Evolutionary conservation across 2,329 filamentous ascomycete species (phyloP).

Genomic region (Fusarium haematococcum): DNA sequence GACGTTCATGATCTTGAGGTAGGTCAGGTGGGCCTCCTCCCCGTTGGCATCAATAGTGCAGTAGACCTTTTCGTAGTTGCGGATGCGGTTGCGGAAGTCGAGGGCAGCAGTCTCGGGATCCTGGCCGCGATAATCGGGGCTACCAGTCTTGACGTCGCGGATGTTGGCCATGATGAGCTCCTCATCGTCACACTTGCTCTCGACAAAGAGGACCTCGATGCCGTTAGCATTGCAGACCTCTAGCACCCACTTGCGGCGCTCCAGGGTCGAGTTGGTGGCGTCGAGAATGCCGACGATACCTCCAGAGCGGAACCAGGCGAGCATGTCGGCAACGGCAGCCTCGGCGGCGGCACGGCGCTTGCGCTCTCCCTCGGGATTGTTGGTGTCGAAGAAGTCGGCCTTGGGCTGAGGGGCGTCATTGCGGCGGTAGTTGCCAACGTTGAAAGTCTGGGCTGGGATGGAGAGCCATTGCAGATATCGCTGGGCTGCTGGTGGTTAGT

Average conservation of each 20-base stretch:
- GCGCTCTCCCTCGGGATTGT: constrained; percentile 90
- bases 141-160: constrained; percentile 95
- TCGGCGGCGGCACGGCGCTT: constrained; percentile 89
- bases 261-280: constrained; percentile 95
- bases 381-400: constrained; percentile 94
- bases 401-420: constrained; percentile 89
- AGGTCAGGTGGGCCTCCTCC: constrained; percentile 88
- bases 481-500: constrained; percentile 65
- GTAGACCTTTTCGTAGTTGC: constrained; percentile 98
- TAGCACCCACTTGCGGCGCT: constrained; percentile 89
- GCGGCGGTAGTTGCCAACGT: constrained; percentile 95
- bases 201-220: constrained; percentile 93
- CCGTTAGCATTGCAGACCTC: constrained; percentile 80
- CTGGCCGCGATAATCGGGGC: constrained; percentile 92
- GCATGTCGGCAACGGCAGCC: constrained; percentile 92
- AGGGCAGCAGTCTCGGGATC: constrained; percentile 91
- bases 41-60: constrained; percentile 85
- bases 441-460: constrained; percentile 94
- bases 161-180: constrained; percentile 98
- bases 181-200: constrained; percentile 97
- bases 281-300: constrained; percentile 95
- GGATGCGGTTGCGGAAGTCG: constrained; percentile 94
- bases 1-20: constrained; percentile 97
- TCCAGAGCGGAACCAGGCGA: constrained; percentile 85
- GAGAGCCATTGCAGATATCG: constrained; percentile 98